A percentile compares a stretch with the other conserved stretches of the same genome.
Conservation (phyloP, 108 stramenopile species). For the Nitzschia palea region DNA sequence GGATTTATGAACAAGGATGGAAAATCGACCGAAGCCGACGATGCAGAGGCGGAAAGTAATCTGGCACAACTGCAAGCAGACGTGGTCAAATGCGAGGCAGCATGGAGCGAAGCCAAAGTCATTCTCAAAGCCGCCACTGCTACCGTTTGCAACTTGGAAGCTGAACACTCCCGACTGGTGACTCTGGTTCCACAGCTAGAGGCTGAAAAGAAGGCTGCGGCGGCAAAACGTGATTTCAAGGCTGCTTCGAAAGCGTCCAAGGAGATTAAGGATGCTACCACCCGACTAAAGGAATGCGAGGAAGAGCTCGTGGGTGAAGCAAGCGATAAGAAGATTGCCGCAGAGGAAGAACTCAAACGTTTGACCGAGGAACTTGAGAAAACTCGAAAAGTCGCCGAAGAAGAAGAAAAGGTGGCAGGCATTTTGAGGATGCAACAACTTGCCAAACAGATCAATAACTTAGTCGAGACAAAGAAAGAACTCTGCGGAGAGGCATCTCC, state of each 20-base stretch:
- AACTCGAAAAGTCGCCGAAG: constrained; percentile 56
- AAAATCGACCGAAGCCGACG: constrained; percentile 8
- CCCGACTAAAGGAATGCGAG: constrained; percentile 61
- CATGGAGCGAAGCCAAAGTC: constrained; percentile 64
- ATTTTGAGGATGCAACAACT: constrained; percentile 52
- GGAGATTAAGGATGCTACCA: constrained; percentile 79
- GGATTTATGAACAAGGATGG: constrained; percentile 36
- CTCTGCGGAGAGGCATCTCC: constrained; percentile 40
- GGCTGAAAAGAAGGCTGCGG: constrained; percentile 71
- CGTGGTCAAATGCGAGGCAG: constrained; percentile 76
- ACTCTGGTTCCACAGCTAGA: constrained; percentile 68
- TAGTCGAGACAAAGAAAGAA: constrained; percentile 39
- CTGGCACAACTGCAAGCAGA: constrained; percentile 55
- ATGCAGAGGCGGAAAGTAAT: constrained; percentile 24
- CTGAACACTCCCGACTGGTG: constrained; percentile 51
- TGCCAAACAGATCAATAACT: constrained; percentile 50
- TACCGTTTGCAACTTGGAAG: constrained; percentile 44
- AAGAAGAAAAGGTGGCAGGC: constrained; percentile 55
- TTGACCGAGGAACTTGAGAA: constrained; percentile 43
- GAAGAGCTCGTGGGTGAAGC: constrained; percentile 65
- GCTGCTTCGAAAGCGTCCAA: constrained; percentile 80
- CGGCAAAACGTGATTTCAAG: constrained; percentile 82
- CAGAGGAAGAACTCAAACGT: constrained; percentile 50
- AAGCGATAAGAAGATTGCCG: constrained; percentile 38
- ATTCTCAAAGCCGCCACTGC: constrained; percentile 48